A percentile compares a stretch with the other conserved stretches of the same genome.
phyloP scores from a whole-genome alignment of 345 rosid species.

The Citrus sinensis region DNA sequence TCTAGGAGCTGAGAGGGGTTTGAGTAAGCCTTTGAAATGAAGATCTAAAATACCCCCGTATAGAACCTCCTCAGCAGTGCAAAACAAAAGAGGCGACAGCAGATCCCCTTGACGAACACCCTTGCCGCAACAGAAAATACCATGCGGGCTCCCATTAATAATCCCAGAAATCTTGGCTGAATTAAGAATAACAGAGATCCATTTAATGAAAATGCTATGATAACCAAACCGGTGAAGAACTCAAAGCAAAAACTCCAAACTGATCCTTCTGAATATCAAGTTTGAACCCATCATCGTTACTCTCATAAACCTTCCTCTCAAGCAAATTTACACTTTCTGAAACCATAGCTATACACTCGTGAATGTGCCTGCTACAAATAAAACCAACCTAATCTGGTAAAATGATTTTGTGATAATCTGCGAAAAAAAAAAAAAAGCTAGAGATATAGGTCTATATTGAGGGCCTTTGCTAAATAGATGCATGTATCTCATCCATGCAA shows the following conservation, averaged over 20 bases:
- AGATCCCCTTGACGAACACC: not conserved
- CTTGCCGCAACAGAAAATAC: not conserved
- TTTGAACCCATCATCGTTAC: not conserved
- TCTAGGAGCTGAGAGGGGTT: no score
- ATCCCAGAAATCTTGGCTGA: not conserved
- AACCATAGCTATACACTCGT: not conserved
- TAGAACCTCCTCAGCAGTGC: not conserved
- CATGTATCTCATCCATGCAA: no score
- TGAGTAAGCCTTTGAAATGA: no score
- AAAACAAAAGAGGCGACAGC: no score
- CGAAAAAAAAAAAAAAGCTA: no score
- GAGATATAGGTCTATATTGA: no score
- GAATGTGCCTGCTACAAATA: not conserved
- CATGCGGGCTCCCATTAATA: not conserved
- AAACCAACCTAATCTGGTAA: no score
- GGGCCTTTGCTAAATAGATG: no score
- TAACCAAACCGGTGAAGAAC: not conserved
- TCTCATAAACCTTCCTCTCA: not conserved
- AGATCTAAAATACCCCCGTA: not conserved
- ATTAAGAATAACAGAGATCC: not conserved
- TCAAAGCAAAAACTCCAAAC: no score
- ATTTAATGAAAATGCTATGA: not conserved
- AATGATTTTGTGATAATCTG: no score
- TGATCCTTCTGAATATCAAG: not conserved
- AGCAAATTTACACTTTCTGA: not conserved